Conservation (phyloP, 2,329 filamentous ascomycete genomes). For the Ceratocystis papillata region DNA sequence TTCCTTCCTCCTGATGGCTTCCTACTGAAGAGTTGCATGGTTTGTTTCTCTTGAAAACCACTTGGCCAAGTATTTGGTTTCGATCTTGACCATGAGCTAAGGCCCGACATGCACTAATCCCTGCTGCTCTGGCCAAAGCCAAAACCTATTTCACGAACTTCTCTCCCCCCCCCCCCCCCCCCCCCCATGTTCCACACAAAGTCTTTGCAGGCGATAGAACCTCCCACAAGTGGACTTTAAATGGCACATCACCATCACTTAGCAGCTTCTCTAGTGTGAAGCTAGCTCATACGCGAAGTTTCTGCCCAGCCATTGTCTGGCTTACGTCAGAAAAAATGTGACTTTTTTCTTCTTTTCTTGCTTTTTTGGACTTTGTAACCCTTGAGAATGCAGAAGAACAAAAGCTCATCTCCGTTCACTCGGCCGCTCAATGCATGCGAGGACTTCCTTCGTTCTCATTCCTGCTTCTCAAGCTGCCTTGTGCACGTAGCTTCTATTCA, state of each 20-base stretch:
- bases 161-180: neutral
- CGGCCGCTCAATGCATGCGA: constrained; percentile 12
- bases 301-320: neutral
- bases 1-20: neutral
- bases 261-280: neutral
- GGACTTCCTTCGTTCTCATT: constrained; percentile 11
- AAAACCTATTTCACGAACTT: neutral
- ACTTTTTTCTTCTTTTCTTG: neutral
- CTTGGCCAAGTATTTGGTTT: neutral
- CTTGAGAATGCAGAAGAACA: constrained; percentile 1
- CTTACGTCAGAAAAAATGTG: neutral
- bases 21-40: neutral
- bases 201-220: constrained; percentile 10
- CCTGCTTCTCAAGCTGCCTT: neutral
- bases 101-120: neutral
- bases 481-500: constrained; percentile 7
- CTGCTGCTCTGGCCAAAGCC: neutral
- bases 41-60: neutral
- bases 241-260: neutral
- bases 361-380: neutral
- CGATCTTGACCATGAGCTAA: neutral
- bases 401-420: constrained; percentile 12
- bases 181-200: constrained; percentile 10
- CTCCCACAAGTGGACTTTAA: neutral
- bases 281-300: neutral